Evolutionary conservation across 371 early-diverging fungal species (phyloP).

Genomic region (Saksenaea oblongispora): DNA sequence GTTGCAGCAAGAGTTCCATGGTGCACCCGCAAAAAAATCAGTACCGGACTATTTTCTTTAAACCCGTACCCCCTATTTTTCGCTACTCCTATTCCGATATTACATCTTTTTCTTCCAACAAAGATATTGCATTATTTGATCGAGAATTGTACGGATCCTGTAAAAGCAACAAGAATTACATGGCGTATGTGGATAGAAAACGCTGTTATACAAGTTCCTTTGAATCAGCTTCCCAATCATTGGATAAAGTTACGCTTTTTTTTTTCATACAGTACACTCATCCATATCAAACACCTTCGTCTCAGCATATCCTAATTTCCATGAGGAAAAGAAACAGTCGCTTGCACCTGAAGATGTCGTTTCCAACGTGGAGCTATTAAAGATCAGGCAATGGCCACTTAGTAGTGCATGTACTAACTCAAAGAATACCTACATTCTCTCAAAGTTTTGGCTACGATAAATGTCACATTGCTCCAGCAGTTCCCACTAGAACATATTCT

Average conservation of each 20-base stretch:
- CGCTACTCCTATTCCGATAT: not conserved
- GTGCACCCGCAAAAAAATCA: constrained; percentile 75
- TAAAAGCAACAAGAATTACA: not conserved
- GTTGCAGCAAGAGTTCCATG: constrained; percentile 71
- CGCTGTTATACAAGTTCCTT: not conserved
- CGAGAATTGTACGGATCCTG: not conserved
- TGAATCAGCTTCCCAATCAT: not conserved
- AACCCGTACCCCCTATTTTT: constrained; percentile 8
- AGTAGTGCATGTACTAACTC: no score
- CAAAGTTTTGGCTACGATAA: no score
- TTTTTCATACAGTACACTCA: not conserved
- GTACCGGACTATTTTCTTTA: constrained; percentile 93
- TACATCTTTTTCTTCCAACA: constrained; percentile 5
- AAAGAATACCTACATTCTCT: no score
- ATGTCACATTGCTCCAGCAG: no score
- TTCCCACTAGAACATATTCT: no score
- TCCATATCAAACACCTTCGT: not conserved
- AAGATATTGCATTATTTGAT: constrained; percentile 3
- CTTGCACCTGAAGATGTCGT: no score
- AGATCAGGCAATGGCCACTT: no score
- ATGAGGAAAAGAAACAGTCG: no score
- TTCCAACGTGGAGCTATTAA: no score
- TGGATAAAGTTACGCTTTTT: not conserved
- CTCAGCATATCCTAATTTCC: not conserved
- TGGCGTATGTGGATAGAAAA: not conserved